Conservation (phyloP, 345 rosid species). For the Eucalyptus albens region DNA sequence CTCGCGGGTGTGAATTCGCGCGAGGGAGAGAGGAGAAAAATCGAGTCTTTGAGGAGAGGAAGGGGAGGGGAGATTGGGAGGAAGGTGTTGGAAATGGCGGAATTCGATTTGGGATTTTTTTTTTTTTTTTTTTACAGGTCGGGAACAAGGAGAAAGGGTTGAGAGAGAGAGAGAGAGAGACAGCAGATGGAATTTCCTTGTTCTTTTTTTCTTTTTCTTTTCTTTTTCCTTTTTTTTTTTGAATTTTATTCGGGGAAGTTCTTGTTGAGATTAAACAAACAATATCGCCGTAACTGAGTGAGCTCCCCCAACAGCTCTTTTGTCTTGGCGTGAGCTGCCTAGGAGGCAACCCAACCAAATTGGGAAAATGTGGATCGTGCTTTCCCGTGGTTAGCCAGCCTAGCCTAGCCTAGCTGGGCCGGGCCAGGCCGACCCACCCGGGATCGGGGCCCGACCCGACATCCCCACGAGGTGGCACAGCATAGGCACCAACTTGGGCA, state of each 20-base stretch:
- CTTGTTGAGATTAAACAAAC: not conserved
- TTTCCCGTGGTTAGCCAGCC: not conserved
- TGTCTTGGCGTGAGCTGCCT: not conserved
- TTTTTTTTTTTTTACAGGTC: not conserved
- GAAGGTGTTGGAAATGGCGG: not conserved
- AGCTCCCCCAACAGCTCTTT: not conserved
- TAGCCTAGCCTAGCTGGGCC: too few species aligned
- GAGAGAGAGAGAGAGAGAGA: not conserved
- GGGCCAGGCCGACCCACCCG: not conserved
- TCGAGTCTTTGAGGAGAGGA: not conserved
- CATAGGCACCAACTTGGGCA: not conserved
- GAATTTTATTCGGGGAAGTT: not conserved
- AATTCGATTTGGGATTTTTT: not conserved
- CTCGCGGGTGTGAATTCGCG: not conserved
- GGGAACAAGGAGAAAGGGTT: not conserved
- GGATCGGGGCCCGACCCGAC: not conserved
- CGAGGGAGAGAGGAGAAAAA: not conserved
- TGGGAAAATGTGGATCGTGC: not conserved
- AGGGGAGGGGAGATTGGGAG: not conserved
- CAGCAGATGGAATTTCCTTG: not conserved
- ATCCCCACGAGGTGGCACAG: accelerated
- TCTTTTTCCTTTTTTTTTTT: not conserved
- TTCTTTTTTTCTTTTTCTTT: too few species aligned
- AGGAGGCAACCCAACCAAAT: not conserved
- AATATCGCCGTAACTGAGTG: not conserved